phyloP scores from a whole-genome alignment of 345 rosid species.

The Camelina hispida region DNA sequence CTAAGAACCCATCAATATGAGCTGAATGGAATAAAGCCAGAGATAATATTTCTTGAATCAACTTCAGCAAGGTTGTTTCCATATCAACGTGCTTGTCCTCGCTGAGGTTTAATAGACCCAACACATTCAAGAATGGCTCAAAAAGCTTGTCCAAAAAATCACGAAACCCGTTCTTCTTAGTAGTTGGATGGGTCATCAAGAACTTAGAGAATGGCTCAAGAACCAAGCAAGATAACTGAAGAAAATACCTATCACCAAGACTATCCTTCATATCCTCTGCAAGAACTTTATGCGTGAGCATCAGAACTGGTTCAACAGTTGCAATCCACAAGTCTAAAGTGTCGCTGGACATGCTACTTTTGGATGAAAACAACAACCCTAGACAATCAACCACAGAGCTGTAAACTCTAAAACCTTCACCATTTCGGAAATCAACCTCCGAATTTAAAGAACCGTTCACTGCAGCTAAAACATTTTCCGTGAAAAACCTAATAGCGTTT shows the following conservation, averaged over 20 bases:
- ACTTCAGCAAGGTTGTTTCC: constrained; percentile 50
- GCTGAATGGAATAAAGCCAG: constrained; percentile 76
- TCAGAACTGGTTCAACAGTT: constrained; percentile 54
- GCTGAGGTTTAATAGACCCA: constrained; percentile 52
- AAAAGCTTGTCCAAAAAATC: constrained; percentile 74
- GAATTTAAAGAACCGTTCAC: constrained; percentile 37
- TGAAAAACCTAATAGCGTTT: constrained; percentile 53
- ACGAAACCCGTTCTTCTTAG: constrained; percentile 72
- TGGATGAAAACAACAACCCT: constrained; percentile 62
- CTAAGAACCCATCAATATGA: constrained; percentile 82
- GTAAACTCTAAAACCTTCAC: constrained; percentile 57
- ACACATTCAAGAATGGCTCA: constrained; percentile 64
- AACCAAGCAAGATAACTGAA: constrained; percentile 62
- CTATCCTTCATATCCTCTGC: constrained; percentile 50
- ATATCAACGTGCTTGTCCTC: constrained; percentile 38
- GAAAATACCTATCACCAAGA: constrained; percentile 50
- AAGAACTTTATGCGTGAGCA: constrained; percentile 54
- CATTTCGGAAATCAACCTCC: constrained; percentile 39
- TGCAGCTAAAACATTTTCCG: constrained; percentile 49
- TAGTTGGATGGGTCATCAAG: constrained; percentile 74
- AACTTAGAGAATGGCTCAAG: constrained; percentile 84
- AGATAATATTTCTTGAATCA: constrained; percentile 66
- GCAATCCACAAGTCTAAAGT: constrained; percentile 78
- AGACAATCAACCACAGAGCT: constrained; percentile 60
- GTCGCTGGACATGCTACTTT: constrained; percentile 63